These are phyloP conservation scores for Ogataea saltuana DNA, from an alignment of 805 yeast species.

Conservation along the genomic window DNA sequence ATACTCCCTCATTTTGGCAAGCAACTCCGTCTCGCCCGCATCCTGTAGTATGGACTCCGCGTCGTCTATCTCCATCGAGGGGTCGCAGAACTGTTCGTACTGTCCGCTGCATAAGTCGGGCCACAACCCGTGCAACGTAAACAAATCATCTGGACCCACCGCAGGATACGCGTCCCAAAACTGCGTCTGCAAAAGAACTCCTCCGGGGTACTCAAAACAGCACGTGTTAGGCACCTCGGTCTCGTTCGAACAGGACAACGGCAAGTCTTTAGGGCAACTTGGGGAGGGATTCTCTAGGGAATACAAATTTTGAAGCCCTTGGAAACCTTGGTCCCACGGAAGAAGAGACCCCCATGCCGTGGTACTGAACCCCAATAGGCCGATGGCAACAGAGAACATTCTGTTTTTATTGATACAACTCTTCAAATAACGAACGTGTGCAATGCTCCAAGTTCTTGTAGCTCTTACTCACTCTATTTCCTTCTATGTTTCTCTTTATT, in stretches of 20 bases:
- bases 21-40: slow-evolving; percentile 51
- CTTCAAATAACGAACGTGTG: no score
- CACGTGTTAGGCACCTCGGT: slow-evolving; percentile 62
- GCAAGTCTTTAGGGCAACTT: slow-evolving; percentile 56
- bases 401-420: no score
- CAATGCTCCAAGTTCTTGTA: no score
- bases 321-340: background rate
- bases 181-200: slow-evolving; percentile 80
- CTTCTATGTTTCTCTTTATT: no score
- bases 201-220: slow-evolving; percentile 87
- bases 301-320: background rate
- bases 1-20: slow-evolving; percentile 52
- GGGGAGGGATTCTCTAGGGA: background rate
- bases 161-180: slow-evolving; percentile 89
- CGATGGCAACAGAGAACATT: no score
- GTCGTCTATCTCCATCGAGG: slow-evolving; percentile 52
- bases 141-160: slow-evolving; percentile 66
- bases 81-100: slow-evolving; percentile 77
- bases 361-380: background rate
- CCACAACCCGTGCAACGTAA: slow-evolving; percentile 88
- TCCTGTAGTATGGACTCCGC: slow-evolving; percentile 47
- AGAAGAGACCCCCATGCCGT: background rate
- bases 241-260: slow-evolving; percentile 60
- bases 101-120: slow-evolving; percentile 86
- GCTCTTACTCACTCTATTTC: no score